Evolutionary conservation across 1,139 yeast species (phyloP), one percentile per base, ranked within the genome.

Genomic region (Candida labiduridarum): DNA sequence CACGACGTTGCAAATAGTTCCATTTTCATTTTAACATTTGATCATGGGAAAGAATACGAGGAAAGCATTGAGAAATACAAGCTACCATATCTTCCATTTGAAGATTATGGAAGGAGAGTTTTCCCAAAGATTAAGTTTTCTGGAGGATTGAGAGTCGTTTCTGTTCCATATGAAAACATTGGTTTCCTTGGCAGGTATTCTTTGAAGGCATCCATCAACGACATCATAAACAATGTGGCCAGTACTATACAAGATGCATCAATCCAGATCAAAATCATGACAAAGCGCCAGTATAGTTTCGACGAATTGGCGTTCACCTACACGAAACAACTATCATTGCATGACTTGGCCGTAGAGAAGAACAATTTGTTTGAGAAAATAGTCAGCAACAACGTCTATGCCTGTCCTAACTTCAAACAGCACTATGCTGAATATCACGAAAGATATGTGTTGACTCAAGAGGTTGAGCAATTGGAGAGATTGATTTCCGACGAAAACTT

Each of bases 401-500:
- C 34, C 3, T 74, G 82, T 51, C 66, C 71, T 1, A 61, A 78
- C 11, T 82, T 89, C 63, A 69, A 70, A 30, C 55, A 62, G 2
- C 83, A 84, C 54, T 87, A 66, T 54, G 57, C 66, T 2, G 79
- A 77, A 41, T 71, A 82, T 30, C 75, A 80, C 45, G 71, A 77
- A 46, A 80, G 78, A 53, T 73, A 75, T 49, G 54, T 64, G 36
- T 64, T 88, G 36, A 74, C 78, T 50, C 62, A 66, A 15, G 79
- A 85, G 54, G 84, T 91, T 18, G 79, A 72, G 4, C 68, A 75
- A 0, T 68, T 91, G 57, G 82, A 84, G 59, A 76, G 78, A 46
- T 70, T 87, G 46, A 79, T 91, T 55, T 85, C 96, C 0, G 96
- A 89, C 55, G 96, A 92, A 59, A 95, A 92, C 60, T 74, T 95